A percentile compares a stretch with the other conserved stretches of the same genome.
phyloP scores from a whole-genome alignment of 2,329 filamentous ascomycete genomes.

The Diaporthe citriasiana region DNA sequence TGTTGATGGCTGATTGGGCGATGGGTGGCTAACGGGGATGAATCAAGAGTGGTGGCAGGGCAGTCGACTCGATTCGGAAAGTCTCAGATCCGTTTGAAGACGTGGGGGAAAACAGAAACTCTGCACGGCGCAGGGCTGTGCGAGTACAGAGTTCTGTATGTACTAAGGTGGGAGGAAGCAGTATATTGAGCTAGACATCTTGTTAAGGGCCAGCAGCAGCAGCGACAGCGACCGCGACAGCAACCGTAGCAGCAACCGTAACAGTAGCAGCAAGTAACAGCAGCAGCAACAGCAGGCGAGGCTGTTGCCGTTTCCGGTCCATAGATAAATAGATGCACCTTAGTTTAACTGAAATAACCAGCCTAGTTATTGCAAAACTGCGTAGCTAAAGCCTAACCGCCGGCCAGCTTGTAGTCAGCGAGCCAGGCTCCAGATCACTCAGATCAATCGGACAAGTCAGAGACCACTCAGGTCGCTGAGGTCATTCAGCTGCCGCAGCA shows the following conservation, averaged over 20 bases:
- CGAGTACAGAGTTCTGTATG: too few relatives aligned
- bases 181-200: too few relatives aligned
- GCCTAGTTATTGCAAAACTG: too few relatives aligned
- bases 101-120: not conserved
- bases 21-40: not conserved
- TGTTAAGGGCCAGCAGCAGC: too few relatives aligned
- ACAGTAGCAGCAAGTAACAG: not conserved
- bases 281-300: not conserved
- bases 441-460: too few relatives aligned
- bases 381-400: not conserved
- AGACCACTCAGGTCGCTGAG: too few relatives aligned
- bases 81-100: conserved; percentile 29
- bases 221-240: not conserved
- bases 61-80: conserved; percentile 15
- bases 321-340: not conserved
- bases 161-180: too few relatives aligned
- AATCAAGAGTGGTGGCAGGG: conserved; percentile 1
- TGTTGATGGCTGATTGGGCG: not conserved
- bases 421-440: not conserved
- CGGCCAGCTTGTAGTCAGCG: conserved; percentile 1
- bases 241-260: not conserved
- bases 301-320: conserved; percentile 4
- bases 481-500: too few relatives aligned
- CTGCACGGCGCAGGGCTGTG: conserved; percentile 3
- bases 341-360: not conserved